Percentiles rank a stretch among this genome's conserved stretches.
Evolutionary conservation across 805 yeast species (phyloP).

Genomic region (Wickerhamomyces queroliae): DNA sequence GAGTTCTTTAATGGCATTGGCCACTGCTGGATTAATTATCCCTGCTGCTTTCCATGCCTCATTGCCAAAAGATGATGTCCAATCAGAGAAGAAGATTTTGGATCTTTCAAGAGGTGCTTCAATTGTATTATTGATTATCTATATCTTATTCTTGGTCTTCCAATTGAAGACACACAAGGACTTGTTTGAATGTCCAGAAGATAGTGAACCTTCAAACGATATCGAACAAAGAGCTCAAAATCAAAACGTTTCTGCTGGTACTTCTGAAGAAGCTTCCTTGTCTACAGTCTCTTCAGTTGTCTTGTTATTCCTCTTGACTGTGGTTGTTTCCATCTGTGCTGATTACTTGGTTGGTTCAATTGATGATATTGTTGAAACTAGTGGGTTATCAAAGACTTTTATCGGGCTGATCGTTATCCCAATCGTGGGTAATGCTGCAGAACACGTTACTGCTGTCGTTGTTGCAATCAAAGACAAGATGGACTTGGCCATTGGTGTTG

Average conservation of each 20-base stretch:
- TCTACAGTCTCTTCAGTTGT: constrained; percentile 47
- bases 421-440: constrained; percentile 98
- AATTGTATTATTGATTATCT: constrained; percentile 68
- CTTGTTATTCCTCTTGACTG: constrained; percentile 56
- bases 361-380: constrained; percentile 75
- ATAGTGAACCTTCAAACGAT: constrained; percentile 32
- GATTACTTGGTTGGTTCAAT: constrained; percentile 92
- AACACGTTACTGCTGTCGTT: constrained; percentile 93
- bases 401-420: constrained; percentile 93
- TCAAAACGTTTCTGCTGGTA: constrained; percentile 4
- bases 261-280: constrained; percentile 32
- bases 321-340: constrained; percentile 84
- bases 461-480: constrained; percentile 95
- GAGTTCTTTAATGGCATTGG: constrained; percentile 89
- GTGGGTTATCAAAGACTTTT: constrained; percentile 90
- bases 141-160: constrained; percentile 74
- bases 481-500: constrained; percentile 97
- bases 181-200: constrained; percentile 66
- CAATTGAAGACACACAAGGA: constrained; percentile 83
- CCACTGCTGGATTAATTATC: constrained; percentile 80
- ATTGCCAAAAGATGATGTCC: constrained; percentile 40
- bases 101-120: constrained; percentile 83
- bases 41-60: constrained; percentile 96
- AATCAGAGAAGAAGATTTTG: constrained; percentile 43
- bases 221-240: constrained; percentile 4